Base-by-base conservation (phyloP, 352 stramenopile species). In the Globisporangium polare region DNA sequence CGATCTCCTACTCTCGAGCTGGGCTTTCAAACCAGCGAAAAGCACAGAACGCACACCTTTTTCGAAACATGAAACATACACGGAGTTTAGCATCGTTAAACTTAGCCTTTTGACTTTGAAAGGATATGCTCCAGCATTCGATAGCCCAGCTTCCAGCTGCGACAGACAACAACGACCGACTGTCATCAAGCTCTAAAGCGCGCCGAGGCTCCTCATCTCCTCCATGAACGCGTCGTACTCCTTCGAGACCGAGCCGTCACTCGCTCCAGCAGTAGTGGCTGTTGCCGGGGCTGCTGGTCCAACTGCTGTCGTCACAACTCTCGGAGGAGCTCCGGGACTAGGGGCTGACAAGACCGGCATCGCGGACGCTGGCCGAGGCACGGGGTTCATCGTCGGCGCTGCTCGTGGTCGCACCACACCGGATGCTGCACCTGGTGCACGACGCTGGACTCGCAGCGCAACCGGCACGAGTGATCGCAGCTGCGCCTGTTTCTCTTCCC, bases 191-290 rank as follows among this genome's bases (percentile, higher is more conserved):
- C n/a, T n/a, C 39, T 33, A 65, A 2, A 65, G 27, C 22, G 60
- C 60, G 0, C 60, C 60, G 3, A 65, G 45, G 17, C 37, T 56
- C 33, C 85, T 77, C 53, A 88, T 77, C 53, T 91, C 79, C n/a
- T 87, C 72, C 71, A 91, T 88, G 68, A 91, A 91, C 18, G 74
- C 67, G 39, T 89, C 79, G 35, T 86, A 89, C 50, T 88, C 77
- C 31, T 74, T 82, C 0, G 79, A 83, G 9, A 78, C 71, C 3
- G 77, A 82, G 1, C 17, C 57, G 5, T 45, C 26, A 35, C 54
- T 26, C n/a, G 43, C 18, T 5, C 29, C n/a, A n/a, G n/a, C n/a
- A n/a, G n/a, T 39, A 39, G 33, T 39, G 33, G 2, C 5, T 37
- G 50, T 6, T 26, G 6, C 31, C 45, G 33, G 9, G 1, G n/a